These are phyloP conservation scores for Gossypium davidsonii DNA, from an alignment of 441 rosid species.

Conservation along the genomic window DNA sequence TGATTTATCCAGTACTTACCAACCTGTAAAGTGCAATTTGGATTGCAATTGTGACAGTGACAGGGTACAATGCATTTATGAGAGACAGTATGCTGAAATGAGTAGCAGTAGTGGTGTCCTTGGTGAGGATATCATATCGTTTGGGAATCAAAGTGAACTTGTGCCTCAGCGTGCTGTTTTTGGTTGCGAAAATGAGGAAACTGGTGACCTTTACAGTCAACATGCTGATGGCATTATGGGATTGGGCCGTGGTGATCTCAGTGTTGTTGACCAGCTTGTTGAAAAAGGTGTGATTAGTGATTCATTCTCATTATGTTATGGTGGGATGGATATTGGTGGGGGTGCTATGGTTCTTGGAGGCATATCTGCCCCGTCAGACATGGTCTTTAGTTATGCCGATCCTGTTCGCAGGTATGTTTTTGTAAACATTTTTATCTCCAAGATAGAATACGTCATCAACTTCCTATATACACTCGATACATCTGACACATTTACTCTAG, in stretches of 20 bases:
- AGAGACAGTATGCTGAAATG: slow-evolving; percentile 86
- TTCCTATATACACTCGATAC: slow-evolving; percentile 51
- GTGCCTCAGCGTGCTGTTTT: slow-evolving; percentile 72
- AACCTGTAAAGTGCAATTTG: slow-evolving; percentile 63
- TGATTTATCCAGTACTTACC: slow-evolving; percentile 65
- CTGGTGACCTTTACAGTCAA: slow-evolving; percentile 87
- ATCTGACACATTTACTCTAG: slow-evolving; percentile 93
- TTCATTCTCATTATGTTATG: slow-evolving; percentile 84
- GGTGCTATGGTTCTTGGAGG: slow-evolving; percentile 96
- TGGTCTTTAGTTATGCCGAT: slow-evolving; percentile 64
- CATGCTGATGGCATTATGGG: slow-evolving; percentile 96
- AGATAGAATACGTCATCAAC: slow-evolving; percentile 21
- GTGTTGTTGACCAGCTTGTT: slow-evolving; percentile 83
- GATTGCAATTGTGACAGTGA: slow-evolving; percentile 69
- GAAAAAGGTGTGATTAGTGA: slow-evolving; percentile 67
- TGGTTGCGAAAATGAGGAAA: slow-evolving; percentile 84
- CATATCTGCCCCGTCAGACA: slow-evolving; percentile 57
- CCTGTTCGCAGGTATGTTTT: slow-evolving; percentile 76
- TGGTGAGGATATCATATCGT: slow-evolving; percentile 71
- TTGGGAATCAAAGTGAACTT: slow-evolving; percentile 73
- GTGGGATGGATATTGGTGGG: slow-evolving; percentile 90
- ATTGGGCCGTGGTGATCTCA: slow-evolving; percentile 79
- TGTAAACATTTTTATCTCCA: slow-evolving; percentile 20
- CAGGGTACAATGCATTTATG: slow-evolving; percentile 63
- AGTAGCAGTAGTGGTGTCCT: slow-evolving; percentile 89